Evolutionary conservation across 768 basidiomycete species (phyloP), one percentile per base, ranked within the genome.

Genomic region (Tricholoma sp.): DNA sequence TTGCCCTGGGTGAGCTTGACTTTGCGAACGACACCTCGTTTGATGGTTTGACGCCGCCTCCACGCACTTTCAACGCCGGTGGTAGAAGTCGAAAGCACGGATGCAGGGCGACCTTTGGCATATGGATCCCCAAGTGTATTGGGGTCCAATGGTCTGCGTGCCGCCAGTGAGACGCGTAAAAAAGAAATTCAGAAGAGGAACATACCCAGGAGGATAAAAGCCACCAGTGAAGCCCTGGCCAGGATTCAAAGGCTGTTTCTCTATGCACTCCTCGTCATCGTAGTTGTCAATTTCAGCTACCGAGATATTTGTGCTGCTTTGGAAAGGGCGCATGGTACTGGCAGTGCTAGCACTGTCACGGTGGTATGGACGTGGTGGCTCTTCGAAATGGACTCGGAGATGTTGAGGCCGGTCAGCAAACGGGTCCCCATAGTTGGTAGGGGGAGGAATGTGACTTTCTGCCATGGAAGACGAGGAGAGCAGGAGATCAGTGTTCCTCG

Each of bases 1-100:
- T 95, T 90, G 58, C 95, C 95, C 50, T 93, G 81, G 8, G 93
- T 96, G 61, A 98, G 85, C 70, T 91, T 90, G 76, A 98, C 89
- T 68, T 89, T 91, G 65, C 91, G 88, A n/a, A 92, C 94, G 21
- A 94, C 91, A 58, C 92, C 78, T 54, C 94, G 89, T 68, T 91
- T 91, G 73, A 94, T 90, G 31, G 90, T 93, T 72, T 96, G 93
- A 55, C 93, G 86, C 57, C 89, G 84, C 60, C 81, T 74, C 82
- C 82, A 83, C 2, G 83, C 85, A 51, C 74, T 82, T 57, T 87
- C 85, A 51, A 74, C 74, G 31, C 83, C 84, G 59, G 75, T 81
- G 18, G 79, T 81, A 35, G 82, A 79, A 18, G 77, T 74, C 0
- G 84, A 85, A 46, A 79, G 72, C 14, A 76, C 70, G 18, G 84